Conservation (phyloP, 306 rosid species). For the Benincasa hispida region DNA sequence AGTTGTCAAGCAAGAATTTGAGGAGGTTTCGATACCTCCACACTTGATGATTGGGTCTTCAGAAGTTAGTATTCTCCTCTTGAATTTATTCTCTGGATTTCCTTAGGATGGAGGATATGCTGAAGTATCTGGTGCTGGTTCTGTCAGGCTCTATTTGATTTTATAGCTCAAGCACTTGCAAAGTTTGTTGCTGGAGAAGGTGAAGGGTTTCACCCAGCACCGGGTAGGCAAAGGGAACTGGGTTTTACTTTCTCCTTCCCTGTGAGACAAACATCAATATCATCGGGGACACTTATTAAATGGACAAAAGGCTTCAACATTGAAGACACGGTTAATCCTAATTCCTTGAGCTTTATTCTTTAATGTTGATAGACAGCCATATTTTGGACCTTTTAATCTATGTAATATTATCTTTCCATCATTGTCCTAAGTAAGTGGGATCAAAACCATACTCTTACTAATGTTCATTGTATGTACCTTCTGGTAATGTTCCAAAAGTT, state of each 20-base stretch:
- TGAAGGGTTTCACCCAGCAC: conserved; percentile 47
- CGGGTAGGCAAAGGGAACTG: conserved; percentile 83
- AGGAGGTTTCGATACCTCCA: conserved; percentile 85
- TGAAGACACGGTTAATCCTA: conserved; percentile 59
- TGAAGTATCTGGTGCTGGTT: conserved; percentile 13
- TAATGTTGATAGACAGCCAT: not conserved
- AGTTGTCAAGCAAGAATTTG: conserved; percentile 34
- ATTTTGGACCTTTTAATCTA: not conserved
- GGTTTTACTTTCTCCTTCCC: conserved; percentile 99
- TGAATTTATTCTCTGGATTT: conserved; percentile 8
- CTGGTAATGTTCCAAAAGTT: too few relatives aligned
- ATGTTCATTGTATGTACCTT: too few relatives aligned
- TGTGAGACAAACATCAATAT: conserved; percentile 80
- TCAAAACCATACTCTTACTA: too few relatives aligned
- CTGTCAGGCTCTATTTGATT: conserved; percentile 73
- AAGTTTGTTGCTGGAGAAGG: conserved; percentile 75
- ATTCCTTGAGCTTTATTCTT: conserved; percentile 19
- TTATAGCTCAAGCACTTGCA: conserved; percentile 57
- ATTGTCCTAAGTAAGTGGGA: not conserved
- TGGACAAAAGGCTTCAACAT: conserved; percentile 95
- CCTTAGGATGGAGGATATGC: not conserved
- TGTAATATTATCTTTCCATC: not conserved
- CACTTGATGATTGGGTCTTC: conserved; percentile 73
- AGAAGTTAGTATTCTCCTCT: conserved; percentile 42
- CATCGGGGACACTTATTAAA: conserved; percentile 78